Base-by-base conservation (phyloP, 495 filamentous ascomycete genomes). In the Pseudomonodictys pantanalensis region DNA sequence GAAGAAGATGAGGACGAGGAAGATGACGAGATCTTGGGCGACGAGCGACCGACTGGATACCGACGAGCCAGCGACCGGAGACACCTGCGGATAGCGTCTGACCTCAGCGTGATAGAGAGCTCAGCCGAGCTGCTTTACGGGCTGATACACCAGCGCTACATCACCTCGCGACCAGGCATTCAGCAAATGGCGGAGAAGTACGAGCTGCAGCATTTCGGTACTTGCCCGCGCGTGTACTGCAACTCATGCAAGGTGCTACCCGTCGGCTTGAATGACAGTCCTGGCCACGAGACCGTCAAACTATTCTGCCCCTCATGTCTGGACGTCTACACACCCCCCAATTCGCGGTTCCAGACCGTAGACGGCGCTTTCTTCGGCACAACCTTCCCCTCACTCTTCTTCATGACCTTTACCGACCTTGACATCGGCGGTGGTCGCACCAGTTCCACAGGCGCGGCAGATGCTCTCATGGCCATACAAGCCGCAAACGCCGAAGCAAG, bases 111-210 rank as follows among this genome's bases (percentile, higher is more conserved):
- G 45, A 96, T 98, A 57, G 95, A 98, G 76, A 92, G 88, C 67
- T 96, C 91, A 0, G 93, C 93, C 9, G 95, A 98, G 78, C 84
- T 98, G 69, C 87, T 98, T 11, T 98, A 97, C 75, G 93, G 93
- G 5, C 82, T 98, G 22, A 98, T 98, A 69, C 93, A 98, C 74
- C 93, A 97, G 75, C 89, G 93, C 24, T 98, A 95, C 73, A 97
- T 98, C 76, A 97, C 91, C 56, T 96, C 91, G n/a, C 81, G 93
- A 30, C 90, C 90, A 5, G 93, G 93, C 18, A 97, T 98, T 52
- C 92, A 96, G 70, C 91, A 96, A 71, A 98, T 98, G 93, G 89
- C 91, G 26, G 95, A 98, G 71, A 98, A 98, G 71, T 97, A 97
- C 78, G 92, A 96, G 67, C 78, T 95, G 43, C 85, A 89, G 60